Evolutionary conservation across 148 eudicot species (phyloP), one percentile per base, ranked within the genome.

Genomic region (Fagopyrum esculentum): DNA sequence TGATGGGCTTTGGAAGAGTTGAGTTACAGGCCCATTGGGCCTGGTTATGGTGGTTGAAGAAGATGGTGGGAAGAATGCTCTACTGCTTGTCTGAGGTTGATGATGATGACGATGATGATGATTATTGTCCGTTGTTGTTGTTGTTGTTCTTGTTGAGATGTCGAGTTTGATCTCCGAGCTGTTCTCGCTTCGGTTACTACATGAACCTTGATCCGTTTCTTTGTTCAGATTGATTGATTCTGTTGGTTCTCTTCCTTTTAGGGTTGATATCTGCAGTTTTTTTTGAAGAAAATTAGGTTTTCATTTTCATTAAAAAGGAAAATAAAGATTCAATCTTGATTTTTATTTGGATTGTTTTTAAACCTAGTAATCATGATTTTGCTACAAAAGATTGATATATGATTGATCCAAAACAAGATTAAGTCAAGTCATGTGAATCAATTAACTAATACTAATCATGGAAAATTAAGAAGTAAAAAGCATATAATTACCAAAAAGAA

Each of bases 171-270:
- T 81, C 6, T 90, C 97, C 6, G 96, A 92, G 77, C 98, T 95
- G 81, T 92, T 92, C 19, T 95, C 98, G 75, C 96, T 92, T 17
- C 94, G 82, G 75, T 90, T 90, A 79, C 96, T 92, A 74, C 86
- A 79, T 15, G 93, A 90, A 1, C 97, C 99, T 83, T 95, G 73
- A 71, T 71, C 99, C 0, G 96, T 95, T 66, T 95, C 97, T 61
- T 92, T 95, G 88, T 95, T 95, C 70, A 95, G 89, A 73, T 95
- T 95, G 64, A 95, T 90, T 49, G 96, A 86, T 76, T 90, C 97
- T 22, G 86, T 89, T 81, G 96, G 88, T 81, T 92, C 97, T 74
- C 87, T 87, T 52, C 69, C 81, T 84, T 86, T 92, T 4, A 92
- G 78, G 75, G 91, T 86, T 70, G 86, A 17, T 80, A 95, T 89